These are phyloP conservation scores for Quercus glauca DNA, from an alignment of 306 rosid genomes.

Conservation along the genomic window DNA sequence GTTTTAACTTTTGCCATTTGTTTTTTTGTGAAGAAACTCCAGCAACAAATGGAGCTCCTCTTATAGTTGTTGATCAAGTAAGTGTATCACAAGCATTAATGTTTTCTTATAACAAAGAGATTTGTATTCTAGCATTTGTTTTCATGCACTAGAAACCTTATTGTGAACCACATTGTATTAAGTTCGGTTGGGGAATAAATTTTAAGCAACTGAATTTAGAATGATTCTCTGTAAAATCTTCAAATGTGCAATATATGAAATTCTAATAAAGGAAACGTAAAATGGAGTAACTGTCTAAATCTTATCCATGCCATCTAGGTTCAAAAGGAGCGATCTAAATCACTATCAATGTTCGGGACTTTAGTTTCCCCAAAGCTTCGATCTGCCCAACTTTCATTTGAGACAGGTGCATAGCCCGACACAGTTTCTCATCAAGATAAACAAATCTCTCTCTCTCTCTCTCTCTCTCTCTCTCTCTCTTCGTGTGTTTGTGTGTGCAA, in stretches of 20 bases:
- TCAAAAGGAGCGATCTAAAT: conserved; percentile 62
- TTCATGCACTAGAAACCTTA: conserved; percentile 9
- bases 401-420: conserved; percentile 44
- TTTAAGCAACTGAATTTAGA: conserved; percentile 2
- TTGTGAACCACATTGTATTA: conserved; percentile 1
- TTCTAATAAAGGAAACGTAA: not conserved
- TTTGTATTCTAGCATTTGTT: conserved; percentile 11
- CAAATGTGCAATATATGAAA: not conserved
- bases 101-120: not conserved
- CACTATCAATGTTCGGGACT: conserved; percentile 67
- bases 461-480: not conserved
- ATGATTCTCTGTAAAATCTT: not conserved
- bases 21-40: conserved; percentile 25
- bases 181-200: conserved; percentile 4
- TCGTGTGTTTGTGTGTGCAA: not conserved
- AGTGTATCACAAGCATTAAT: conserved; percentile 16
- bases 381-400: conserved; percentile 78
- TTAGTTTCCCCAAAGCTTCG: conserved; percentile 93
- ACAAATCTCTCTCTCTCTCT: not conserved
- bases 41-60: conserved; percentile 28
- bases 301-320: conserved; percentile 35
- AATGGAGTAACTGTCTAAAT: conserved; percentile 14
- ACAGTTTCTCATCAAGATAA: not conserved
- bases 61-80: conserved; percentile 45
- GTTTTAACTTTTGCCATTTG: conserved; percentile 24